Conservation (phyloP, 441 rosid species). For the Arabidopsis lyrata region DNA sequence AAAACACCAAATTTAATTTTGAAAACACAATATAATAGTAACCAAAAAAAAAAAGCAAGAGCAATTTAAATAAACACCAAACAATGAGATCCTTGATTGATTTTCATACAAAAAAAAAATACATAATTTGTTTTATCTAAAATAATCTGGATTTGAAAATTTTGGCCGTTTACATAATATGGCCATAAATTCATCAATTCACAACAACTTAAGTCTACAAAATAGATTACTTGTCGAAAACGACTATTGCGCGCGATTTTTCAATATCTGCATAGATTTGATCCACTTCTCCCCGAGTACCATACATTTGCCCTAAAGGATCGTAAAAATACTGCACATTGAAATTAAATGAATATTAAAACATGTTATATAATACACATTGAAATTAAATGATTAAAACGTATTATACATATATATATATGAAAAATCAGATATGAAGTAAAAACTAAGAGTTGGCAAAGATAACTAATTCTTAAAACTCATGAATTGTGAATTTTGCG, state of each 20-base stretch:
- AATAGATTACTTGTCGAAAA: neutral
- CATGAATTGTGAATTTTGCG: neutral
- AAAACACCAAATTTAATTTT: neutral
- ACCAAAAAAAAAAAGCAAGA: neutral
- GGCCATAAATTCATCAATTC: neutral
- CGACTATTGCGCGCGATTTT: neutral
- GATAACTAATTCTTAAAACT: neutral
- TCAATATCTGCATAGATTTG: neutral
- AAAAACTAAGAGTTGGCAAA: neutral
- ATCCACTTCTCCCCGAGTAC: constrained; percentile 3
- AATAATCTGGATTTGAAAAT: neutral
- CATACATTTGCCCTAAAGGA: constrained; percentile 16
- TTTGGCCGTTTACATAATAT: neutral
- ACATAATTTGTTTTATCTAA: neutral
- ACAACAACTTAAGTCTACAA: neutral
- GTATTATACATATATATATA: too few relatives aligned
- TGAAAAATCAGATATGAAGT: neutral
- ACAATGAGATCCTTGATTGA: neutral
- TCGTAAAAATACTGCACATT: constrained; percentile 40
- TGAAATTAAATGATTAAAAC: neutral
- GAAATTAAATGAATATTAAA: neutral
- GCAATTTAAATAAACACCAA: neutral
- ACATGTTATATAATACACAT: neutral
- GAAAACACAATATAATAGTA: neutral
- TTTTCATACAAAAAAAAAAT: neutral